Conservation (phyloP, 108 stramenopile species). For the Aurantiochytrium sp. region DNA sequence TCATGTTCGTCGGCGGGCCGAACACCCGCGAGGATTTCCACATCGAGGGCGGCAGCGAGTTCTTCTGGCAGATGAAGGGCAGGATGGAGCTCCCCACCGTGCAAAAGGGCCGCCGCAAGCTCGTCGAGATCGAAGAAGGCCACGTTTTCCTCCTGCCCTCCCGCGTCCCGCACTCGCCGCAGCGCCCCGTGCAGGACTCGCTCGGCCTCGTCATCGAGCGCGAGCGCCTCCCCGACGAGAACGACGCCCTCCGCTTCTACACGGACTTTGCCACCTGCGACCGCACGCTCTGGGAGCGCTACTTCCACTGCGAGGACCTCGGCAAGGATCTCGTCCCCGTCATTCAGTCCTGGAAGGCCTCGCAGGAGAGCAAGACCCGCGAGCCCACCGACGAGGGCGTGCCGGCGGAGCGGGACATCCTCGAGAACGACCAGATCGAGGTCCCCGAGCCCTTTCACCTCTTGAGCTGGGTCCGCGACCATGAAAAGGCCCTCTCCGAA, state of each 20-base stretch:
- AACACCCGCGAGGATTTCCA: slow-evolving; percentile 40
- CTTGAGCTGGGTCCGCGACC: not conserved
- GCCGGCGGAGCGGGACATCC: not conserved
- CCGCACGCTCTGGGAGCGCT: slow-evolving; percentile 8
- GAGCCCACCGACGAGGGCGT: not conserved
- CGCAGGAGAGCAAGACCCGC: not conserved
- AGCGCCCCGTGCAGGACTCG: slow-evolving; percentile 27
- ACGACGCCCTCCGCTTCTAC: slow-evolving; percentile 38
- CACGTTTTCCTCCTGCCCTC: slow-evolving; percentile 28
- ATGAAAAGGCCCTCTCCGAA: not conserved
- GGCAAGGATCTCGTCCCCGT: slow-evolving; percentile 37
- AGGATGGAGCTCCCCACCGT: slow-evolving; percentile 32
- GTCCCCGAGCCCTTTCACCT: not conserved
- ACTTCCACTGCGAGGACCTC: slow-evolving; percentile 39
- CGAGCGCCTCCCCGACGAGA: slow-evolving; percentile 23
- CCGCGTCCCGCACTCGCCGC: slow-evolving; percentile 38
- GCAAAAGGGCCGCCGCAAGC: not conserved
- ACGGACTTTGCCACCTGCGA: slow-evolving; percentile 9
- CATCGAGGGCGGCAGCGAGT: slow-evolving; percentile 37
- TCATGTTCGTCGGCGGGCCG: slow-evolving; percentile 43
- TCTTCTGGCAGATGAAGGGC: slow-evolving; percentile 36
- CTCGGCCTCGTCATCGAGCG: slow-evolving; percentile 41
- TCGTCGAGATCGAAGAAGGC: slow-evolving; percentile 33
- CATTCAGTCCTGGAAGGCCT: slow-evolving; percentile 1
- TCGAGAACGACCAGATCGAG: not conserved